These are phyloP conservation scores for Bipolaris sorokiniana DNA, from an alignment of 2,329 filamentous ascomycete species.

Conservation along the genomic window DNA sequence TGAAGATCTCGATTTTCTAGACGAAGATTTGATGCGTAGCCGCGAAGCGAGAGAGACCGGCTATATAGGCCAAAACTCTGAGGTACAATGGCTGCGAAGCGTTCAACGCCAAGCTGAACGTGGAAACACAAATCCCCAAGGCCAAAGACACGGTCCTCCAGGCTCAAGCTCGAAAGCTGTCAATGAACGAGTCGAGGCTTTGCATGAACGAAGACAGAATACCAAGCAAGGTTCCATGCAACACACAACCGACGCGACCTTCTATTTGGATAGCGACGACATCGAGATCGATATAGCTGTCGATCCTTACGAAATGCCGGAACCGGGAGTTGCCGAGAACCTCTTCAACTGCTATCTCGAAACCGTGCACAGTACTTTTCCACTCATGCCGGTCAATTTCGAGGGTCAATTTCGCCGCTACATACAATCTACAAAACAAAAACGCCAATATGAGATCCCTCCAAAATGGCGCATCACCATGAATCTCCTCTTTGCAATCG, in stretches of 20 bases:
- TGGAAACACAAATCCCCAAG: constrained; percentile 11
- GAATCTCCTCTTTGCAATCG: constrained; percentile 54
- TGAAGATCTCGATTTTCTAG: constrained; percentile 36
- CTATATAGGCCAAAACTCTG: constrained; percentile 44
- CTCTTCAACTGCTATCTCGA: constrained; percentile 47
- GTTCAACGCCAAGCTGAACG: constrained; percentile 32
- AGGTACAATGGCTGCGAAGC: constrained; percentile 43
- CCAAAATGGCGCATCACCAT: constrained; percentile 46
- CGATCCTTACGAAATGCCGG: constrained; percentile 43
- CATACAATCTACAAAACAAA: constrained; percentile 7
- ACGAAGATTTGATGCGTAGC: constrained; percentile 40
- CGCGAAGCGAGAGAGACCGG: constrained; percentile 41
- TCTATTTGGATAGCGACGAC: constrained; percentile 46
- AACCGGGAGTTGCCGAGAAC: constrained; percentile 36
- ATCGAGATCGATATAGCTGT: constrained; percentile 32
- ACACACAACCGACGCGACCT: constrained; percentile 35
- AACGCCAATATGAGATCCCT: constrained; percentile 17
- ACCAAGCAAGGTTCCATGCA: constrained; percentile 15
- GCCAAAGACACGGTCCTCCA: constrained; percentile 28
- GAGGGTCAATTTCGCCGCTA: constrained; percentile 29
- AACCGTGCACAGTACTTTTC: constrained; percentile 44
- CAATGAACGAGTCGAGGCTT: constrained; percentile 23
- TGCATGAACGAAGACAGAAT: constrained; percentile 25
- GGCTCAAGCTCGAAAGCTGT: constrained; percentile 18
- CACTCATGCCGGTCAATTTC: constrained; percentile 38